Percentiles rank a stretch among this genome's conserved stretches.
These are phyloP conservation scores for Echinosophora koreensis DNA, from an alignment of 306 rosid genomes.

Conservation along the genomic window DNA sequence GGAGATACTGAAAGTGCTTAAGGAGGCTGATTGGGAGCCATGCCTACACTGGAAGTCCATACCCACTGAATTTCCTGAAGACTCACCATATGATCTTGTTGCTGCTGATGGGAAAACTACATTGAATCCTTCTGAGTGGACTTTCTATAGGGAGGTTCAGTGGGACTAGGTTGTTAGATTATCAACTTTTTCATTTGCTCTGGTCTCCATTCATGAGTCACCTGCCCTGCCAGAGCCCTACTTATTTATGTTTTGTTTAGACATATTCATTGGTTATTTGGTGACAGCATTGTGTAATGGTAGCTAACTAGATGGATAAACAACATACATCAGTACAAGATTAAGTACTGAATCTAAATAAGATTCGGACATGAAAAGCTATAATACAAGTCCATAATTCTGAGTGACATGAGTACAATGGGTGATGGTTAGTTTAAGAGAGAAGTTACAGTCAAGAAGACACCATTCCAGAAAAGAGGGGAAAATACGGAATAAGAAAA, in stretches of 20 bases:
- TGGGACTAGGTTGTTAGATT: conserved; percentile 66
- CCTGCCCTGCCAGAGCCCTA: conserved; percentile 12
- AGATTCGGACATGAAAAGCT: not conserved
- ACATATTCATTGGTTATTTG: conserved; percentile 38
- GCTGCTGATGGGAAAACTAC: conserved; percentile 84
- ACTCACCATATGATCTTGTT: conserved; percentile 85
- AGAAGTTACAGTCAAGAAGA: too few species aligned
- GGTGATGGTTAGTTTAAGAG: too few species aligned
- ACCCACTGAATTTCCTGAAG: conserved; percentile 82
- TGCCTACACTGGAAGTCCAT: conserved; percentile 86
- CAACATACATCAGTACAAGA: too few species aligned
- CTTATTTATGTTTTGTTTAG: not conserved
- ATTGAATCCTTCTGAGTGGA: conserved; percentile 85
- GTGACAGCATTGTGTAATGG: conserved; percentile 19
- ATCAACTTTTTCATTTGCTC: conserved; percentile 16
- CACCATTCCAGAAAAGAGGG: not conserved
- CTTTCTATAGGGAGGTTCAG: conserved; percentile 70
- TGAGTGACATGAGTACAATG: not conserved
- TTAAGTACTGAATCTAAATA: not conserved
- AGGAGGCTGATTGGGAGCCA: conserved; percentile 91
- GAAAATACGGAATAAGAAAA: not conserved
- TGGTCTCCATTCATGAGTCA: conserved; percentile 13
- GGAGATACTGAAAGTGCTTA: conserved; percentile 81
- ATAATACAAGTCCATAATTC: not conserved
- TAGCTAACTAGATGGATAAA: not conserved